phyloP scores from a whole-genome alignment of 805 yeast species.

The Metahyphopichia silvanorum region DNA sequence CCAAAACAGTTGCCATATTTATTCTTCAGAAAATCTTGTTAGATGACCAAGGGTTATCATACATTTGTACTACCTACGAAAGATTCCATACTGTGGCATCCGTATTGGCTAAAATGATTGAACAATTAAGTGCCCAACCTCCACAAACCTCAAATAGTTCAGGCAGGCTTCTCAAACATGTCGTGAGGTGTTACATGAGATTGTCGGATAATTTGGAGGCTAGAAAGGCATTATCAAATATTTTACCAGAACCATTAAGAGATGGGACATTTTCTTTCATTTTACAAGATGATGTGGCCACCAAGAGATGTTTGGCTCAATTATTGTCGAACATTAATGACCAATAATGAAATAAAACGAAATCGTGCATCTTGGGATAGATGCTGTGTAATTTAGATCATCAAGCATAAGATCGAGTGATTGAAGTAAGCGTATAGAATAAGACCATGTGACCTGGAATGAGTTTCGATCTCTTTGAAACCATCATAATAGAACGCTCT shows the following conservation, averaged over 20 bases:
- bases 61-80: slow-evolving; percentile 93
- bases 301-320: slow-evolving; percentile 84
- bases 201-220: slow-evolving; percentile 89
- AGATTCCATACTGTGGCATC: slow-evolving; percentile 91
- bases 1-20: slow-evolving; percentile 95
- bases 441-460: no score
- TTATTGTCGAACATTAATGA: slow-evolving; percentile 60
- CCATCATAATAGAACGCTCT: no score
- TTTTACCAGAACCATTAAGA: slow-evolving; percentile 81
- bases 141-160: slow-evolving; percentile 44
- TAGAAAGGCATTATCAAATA: slow-evolving; percentile 75
- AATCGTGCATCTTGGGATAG: no score
- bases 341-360: slow-evolving; percentile 12
- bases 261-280: slow-evolving; percentile 81
- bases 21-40: slow-evolving; percentile 88
- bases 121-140: slow-evolving; percentile 51
- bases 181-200: slow-evolving; percentile 89
- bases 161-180: slow-evolving; percentile 85
- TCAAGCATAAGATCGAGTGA: no score
- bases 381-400: no score
- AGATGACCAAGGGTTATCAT: slow-evolving; percentile 87
- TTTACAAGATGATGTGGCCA: slow-evolving; percentile 81
- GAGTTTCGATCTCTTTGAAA: no score
- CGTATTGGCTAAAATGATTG: slow-evolving; percentile 84
- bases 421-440: no score